Conservation (phyloP, 768 basidiomycete genomes). For the Mycena polygramma region DNA sequence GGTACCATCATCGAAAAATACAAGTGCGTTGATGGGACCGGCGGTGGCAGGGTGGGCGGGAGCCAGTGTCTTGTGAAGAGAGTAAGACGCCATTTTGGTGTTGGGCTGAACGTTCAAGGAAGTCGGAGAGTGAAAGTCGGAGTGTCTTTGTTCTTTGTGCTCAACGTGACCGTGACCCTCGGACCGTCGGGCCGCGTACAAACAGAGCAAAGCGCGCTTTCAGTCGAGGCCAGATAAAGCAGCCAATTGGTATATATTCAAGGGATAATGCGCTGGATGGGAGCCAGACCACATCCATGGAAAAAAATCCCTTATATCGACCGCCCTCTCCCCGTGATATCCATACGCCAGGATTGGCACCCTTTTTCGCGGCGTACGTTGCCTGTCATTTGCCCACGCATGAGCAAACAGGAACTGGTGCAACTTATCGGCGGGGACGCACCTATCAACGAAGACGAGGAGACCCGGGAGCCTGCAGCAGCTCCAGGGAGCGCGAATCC, state of each 20-base stretch:
- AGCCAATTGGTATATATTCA: not conserved
- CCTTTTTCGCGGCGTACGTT: not conserved
- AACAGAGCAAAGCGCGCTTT: too few relatives aligned
- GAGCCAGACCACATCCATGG: not conserved
- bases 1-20: conserved; percentile 1
- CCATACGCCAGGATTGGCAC: not conserved
- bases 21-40: not conserved
- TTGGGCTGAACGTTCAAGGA: not conserved
- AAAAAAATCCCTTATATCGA: not conserved
- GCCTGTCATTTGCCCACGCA: not conserved
- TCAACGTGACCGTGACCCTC: not conserved
- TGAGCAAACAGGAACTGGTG: not conserved
- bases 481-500: not conserved
- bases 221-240: not conserved
- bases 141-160: not conserved
- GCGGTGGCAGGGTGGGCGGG: not conserved
- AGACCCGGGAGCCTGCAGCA: not conserved
- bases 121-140: too few relatives aligned
- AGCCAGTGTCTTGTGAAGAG: not conserved
- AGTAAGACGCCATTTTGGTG: not conserved
- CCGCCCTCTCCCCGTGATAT: conserved; percentile 2
- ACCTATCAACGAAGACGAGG: not conserved
- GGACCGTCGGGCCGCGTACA: not conserved
- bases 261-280: not conserved
- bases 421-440: not conserved